Evolutionary conservation across 2,329 filamentous ascomycete species (phyloP).

Genomic region (Trichoderma gracile): DNA sequence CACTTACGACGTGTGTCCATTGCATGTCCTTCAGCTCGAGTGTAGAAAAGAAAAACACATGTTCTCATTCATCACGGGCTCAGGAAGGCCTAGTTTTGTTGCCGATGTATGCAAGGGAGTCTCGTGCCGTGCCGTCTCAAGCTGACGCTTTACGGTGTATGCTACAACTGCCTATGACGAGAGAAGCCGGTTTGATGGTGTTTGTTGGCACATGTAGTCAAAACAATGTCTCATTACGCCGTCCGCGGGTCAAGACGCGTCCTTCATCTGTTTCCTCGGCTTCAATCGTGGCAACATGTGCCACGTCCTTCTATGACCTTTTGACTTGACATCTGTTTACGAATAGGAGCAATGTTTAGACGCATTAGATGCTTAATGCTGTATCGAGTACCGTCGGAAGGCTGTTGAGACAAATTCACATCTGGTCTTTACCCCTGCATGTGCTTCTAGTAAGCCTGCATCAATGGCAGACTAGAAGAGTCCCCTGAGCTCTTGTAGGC

Average conservation of each 20-base stretch:
- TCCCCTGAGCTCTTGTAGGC: background rate
- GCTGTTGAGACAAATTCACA: background rate
- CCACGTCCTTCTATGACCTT: background rate
- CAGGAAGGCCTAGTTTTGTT: background rate
- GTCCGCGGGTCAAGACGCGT: background rate
- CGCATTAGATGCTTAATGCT: background rate
- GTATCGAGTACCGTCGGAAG: background rate
- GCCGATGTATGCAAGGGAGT: background rate
- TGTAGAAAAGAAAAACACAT: background rate
- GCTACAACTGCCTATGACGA: background rate
- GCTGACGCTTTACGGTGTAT: background rate
- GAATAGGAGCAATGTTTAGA: background rate
- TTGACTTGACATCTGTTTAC: background rate
- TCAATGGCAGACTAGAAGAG: background rate
- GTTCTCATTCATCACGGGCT: background rate
- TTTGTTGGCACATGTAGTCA: background rate
- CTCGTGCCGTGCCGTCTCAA: background rate
- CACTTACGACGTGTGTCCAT: background rate
- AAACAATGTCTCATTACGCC: background rate
- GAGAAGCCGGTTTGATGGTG: background rate
- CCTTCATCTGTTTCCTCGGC: background rate
- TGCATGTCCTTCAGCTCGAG: background rate
- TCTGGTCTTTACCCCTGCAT: background rate
- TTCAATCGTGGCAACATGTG: background rate
- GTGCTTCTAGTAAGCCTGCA: conserved; percentile 18